Evolutionary conservation across 495 filamentous ascomycete genomes (phyloP).

Genomic region (Aeminium ludgeri): DNA sequence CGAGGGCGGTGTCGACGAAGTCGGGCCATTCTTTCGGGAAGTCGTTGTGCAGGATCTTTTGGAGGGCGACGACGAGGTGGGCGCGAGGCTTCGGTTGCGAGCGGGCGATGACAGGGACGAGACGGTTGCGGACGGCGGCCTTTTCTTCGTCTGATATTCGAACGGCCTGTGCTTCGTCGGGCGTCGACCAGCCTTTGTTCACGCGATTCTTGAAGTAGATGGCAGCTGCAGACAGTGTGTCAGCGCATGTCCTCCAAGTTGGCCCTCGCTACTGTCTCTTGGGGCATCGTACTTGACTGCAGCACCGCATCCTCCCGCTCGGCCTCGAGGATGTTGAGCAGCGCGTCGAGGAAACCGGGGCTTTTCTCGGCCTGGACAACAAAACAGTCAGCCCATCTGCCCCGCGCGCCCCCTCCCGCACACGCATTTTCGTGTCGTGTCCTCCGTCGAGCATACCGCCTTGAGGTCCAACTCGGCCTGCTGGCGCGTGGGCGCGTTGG

Average conservation of each 20-base stretch:
- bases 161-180: slow-evolving; percentile 43
- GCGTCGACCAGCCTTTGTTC: slow-evolving; percentile 68
- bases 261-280: too few species aligned
- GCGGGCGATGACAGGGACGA: slow-evolving; percentile 74
- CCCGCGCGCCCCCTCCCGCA: too few species aligned
- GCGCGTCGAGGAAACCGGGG: slow-evolving; percentile 74
- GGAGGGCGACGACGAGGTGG: slow-evolving; percentile 81
- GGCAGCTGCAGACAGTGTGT: slow-evolving; percentile 44
- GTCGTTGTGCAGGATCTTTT: slow-evolving; percentile 88
- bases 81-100: slow-evolving; percentile 64
- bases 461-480: slow-evolving; percentile 86
- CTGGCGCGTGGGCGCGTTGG: slow-evolving; percentile 68
- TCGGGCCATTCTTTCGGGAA: slow-evolving; percentile 87
- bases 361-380: slow-evolving; percentile 66
- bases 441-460: slow-evolving; percentile 47
- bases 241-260: slow-evolving; percentile 10
- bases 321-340: slow-evolving; percentile 74
- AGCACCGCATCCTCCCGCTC: slow-evolving; percentile 73
- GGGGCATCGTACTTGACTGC: slow-evolving; percentile 55
- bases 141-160: slow-evolving; percentile 81
- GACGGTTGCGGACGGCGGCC: slow-evolving; percentile 62
- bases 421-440: neutral
- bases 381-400: too few species aligned
- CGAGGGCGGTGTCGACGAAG: slow-evolving; percentile 79
- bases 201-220: slow-evolving; percentile 97